phyloP scores from a whole-genome alignment of 2,329 filamentous ascomycete genomes.

The Davidsoniella virescens region DNA sequence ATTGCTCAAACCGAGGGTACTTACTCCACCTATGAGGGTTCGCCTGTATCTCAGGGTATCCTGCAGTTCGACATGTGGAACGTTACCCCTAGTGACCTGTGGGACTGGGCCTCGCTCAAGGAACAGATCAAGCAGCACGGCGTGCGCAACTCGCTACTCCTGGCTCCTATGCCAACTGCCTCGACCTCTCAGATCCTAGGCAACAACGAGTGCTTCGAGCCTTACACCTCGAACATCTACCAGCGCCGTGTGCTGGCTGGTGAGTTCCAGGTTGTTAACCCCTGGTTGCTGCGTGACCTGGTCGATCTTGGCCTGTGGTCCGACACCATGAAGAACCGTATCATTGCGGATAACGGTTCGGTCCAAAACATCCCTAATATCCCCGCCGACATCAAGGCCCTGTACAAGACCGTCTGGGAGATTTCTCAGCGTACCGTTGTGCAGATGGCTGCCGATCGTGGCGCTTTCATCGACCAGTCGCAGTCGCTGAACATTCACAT shows the following conservation, averaged over 20 bases:
- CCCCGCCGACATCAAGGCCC: slow-evolving; percentile 80
- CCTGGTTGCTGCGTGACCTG: slow-evolving; percentile 93
- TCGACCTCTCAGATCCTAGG: slow-evolving; percentile 95
- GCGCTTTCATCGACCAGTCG: slow-evolving; percentile 97
- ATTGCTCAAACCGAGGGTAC: slow-evolving; percentile 69
- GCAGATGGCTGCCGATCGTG: slow-evolving; percentile 95
- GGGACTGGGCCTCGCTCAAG: slow-evolving; percentile 89
- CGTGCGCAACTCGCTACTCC: slow-evolving; percentile 84
- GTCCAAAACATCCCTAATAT: slow-evolving; percentile 97
- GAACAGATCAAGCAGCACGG: slow-evolving; percentile 83
- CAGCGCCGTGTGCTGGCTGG: slow-evolving; percentile 93
- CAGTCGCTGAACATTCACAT: slow-evolving; percentile 99
- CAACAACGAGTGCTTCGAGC: slow-evolving; percentile 99
- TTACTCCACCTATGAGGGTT: slow-evolving; percentile 84
- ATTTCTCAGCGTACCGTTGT: slow-evolving; percentile 91
- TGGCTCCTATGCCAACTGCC: slow-evolving; percentile 96
- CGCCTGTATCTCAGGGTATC: slow-evolving; percentile 83
- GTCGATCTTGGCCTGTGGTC: slow-evolving; percentile 98
- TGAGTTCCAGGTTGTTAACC: slow-evolving; percentile 99
- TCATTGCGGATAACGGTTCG: slow-evolving; percentile 91
- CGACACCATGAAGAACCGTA: slow-evolving; percentile 99
- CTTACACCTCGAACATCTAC: slow-evolving; percentile 99
- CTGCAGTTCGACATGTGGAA: slow-evolving; percentile 99
- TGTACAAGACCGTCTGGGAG: slow-evolving; percentile 99
- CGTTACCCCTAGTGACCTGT: slow-evolving; percentile 80